A percentile compares a stretch with the other conserved stretches of the same genome.
Evolutionary conservation across 2,329 filamentous ascomycete genomes (phyloP).

Genomic region (Didymella pomorum): DNA sequence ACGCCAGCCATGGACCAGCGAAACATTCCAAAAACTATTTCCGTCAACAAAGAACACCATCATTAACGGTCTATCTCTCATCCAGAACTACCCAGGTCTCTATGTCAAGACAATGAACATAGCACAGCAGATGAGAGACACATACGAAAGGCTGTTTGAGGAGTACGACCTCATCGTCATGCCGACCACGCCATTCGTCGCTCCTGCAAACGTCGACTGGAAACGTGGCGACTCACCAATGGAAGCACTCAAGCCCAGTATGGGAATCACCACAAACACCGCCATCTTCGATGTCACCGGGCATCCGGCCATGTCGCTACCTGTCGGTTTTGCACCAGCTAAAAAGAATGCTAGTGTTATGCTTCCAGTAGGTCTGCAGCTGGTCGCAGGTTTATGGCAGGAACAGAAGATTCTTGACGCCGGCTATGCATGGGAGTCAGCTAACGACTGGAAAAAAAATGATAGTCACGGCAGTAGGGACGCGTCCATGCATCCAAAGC

Average conservation of each 20-base stretch:
- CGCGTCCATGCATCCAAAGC: background rate
- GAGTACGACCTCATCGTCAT: conserved; percentile 53
- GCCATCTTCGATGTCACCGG: conserved; percentile 44
- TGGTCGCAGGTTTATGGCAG: conserved; percentile 50
- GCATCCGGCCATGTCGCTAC: conserved; percentile 43
- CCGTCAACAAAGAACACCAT: conserved; percentile 59
- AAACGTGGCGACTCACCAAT: conserved; percentile 40
- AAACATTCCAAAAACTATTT: conserved; percentile 57
- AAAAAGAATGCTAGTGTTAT: conserved; percentile 30
- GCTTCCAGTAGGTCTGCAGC: conserved; percentile 52
- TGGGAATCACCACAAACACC: conserved; percentile 41
- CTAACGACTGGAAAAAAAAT: conserved; percentile 37
- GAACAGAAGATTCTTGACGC: conserved; percentile 46
- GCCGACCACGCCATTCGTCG: conserved; percentile 49
- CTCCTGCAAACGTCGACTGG: conserved; percentile 33
- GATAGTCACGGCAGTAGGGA: background rate
- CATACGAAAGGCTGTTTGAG: conserved; percentile 50
- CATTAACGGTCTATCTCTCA: conserved; percentile 53
- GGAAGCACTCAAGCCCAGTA: conserved; percentile 39
- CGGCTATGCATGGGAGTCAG: conserved; percentile 40
- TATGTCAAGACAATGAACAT: conserved; percentile 55
- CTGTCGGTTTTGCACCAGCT: conserved; percentile 50
- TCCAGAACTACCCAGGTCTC: conserved; percentile 49
- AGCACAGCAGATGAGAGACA: conserved; percentile 49
- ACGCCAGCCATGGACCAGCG: conserved; percentile 12